These are phyloP conservation scores for Aspergillus nanangensis DNA, from an alignment of 495 filamentous ascomycete genomes.

Conservation along the genomic window DNA sequence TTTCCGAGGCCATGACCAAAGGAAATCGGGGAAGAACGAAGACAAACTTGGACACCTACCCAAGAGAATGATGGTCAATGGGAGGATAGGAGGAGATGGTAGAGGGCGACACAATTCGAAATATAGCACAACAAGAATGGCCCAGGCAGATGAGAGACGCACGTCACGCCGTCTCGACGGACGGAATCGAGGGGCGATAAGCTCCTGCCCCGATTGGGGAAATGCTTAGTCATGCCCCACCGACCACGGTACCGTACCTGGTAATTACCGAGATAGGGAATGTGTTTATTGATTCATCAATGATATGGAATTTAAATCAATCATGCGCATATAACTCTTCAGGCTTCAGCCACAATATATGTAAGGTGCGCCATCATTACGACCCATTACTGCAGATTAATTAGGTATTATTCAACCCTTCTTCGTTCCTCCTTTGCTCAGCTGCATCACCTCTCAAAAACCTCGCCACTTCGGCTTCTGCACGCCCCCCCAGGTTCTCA, in stretches of 20 bases:
- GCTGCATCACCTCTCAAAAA: constrained; percentile 47
- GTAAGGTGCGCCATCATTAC: too few species aligned
- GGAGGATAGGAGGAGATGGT: background rate
- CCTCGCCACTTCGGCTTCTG: constrained; percentile 36
- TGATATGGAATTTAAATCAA: too few species aligned
- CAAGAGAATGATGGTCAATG: background rate
- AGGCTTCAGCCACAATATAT: too few species aligned
- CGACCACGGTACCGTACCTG: too few species aligned
- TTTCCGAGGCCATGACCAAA: constrained; percentile 33
- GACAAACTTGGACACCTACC: constrained; percentile 1
- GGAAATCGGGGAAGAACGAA: background rate
- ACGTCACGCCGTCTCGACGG: background rate
- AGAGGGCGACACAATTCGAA: background rate
- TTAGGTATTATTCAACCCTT: background rate
- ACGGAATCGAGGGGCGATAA: background rate
- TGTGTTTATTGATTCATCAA: too few species aligned
- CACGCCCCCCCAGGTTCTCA: constrained; percentile 16
- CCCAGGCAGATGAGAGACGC: constrained; percentile 1
- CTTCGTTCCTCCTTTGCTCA: constrained; percentile 26
- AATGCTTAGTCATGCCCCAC: constrained; percentile 3
- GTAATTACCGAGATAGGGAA: too few species aligned
- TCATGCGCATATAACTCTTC: too few species aligned
- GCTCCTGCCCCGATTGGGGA: constrained; percentile 8
- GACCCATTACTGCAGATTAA: background rate
- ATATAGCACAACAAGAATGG: too few species aligned